phyloP scores from a whole-genome alignment of 2,329 filamentous ascomycete genomes.

The Colletotrichum truncatum region DNA sequence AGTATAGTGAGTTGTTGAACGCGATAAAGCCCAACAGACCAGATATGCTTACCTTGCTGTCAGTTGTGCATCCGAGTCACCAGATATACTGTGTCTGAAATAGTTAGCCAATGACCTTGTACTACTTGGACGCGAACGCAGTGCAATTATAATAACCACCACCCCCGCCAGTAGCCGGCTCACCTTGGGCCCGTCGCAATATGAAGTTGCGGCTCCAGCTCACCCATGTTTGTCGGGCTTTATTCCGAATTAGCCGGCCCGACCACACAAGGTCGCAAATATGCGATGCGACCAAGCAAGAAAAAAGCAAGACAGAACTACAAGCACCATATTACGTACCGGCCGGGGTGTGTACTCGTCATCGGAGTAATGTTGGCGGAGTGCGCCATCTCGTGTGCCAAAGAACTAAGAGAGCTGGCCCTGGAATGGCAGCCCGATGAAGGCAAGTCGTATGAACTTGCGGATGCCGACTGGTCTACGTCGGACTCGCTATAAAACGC shows the following conservation, averaged over 20 bases:
- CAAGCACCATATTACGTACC: slow-evolving; percentile 32
- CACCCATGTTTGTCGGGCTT: too few relatives aligned
- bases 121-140: not conserved
- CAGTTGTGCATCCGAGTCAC: slow-evolving; percentile 30
- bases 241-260: too few relatives aligned
- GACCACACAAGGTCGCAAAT: too few relatives aligned
- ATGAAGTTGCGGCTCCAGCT: too few relatives aligned
- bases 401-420: slow-evolving; percentile 42
- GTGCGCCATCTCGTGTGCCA: slow-evolving; percentile 33
- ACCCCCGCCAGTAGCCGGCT: not conserved
- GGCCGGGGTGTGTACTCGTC: slow-evolving; percentile 34
- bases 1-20: too few relatives aligned
- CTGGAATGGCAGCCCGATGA: slow-evolving; percentile 38
- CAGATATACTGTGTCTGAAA: slow-evolving; percentile 12
- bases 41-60: slow-evolving; percentile 30
- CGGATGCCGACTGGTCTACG: slow-evolving; percentile 31
- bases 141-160: not conserved
- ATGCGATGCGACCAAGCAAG: too few relatives aligned
- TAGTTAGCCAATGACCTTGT: not conserved
- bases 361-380: slow-evolving; percentile 34
- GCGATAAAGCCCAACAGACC: not conserved
- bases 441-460: slow-evolving; percentile 35
- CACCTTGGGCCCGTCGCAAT: too few relatives aligned
- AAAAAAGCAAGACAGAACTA: not conserved
- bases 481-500: slow-evolving; percentile 33